Percentiles rank a stretch among this genome's conserved stretches.
Conservation (phyloP, 1,139 yeast species). For the Barnettozyma hawaiiensis region DNA sequence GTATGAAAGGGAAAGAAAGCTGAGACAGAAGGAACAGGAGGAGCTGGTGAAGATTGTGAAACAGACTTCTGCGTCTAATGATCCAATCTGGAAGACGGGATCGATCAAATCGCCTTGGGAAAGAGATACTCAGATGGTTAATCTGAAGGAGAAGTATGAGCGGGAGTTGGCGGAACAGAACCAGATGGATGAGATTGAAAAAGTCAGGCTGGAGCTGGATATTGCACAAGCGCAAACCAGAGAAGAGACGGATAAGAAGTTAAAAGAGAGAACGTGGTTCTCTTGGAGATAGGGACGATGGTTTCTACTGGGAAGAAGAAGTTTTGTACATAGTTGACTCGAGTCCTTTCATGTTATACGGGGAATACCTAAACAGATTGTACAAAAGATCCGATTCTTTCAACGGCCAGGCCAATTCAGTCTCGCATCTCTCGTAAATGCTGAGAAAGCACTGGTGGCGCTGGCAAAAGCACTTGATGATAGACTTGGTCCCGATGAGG, state of each 20-base stretch:
- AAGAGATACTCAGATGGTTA: constrained; percentile 29
- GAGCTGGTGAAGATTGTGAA: constrained; percentile 61
- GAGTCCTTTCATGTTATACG: neutral
- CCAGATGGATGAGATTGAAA: constrained; percentile 42
- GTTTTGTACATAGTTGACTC: constrained; percentile 1
- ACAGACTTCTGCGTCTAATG: constrained; percentile 56
- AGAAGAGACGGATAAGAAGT: constrained; percentile 32
- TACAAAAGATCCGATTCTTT: too few species aligned
- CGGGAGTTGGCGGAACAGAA: constrained; percentile 40
- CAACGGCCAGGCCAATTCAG: constrained; percentile 36
- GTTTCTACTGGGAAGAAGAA: neutral
- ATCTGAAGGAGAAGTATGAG: constrained; percentile 44
- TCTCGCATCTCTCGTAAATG: constrained; percentile 41
- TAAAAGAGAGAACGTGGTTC: constrained; percentile 36
- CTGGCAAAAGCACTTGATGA: constrained; percentile 30
- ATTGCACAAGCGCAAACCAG: constrained; percentile 36
- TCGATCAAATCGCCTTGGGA: constrained; percentile 63
- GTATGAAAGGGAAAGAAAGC: constrained; percentile 59
- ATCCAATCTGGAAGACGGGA: constrained; percentile 81
- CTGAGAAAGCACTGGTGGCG: constrained; percentile 39
- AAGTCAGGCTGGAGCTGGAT: constrained; percentile 40
- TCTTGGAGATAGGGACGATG: constrained; percentile 24
- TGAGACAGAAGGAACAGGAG: constrained; percentile 61
- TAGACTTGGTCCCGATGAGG: constrained; percentile 10
- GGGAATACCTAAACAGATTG: neutral